These are phyloP conservation scores for Medicago arabica DNA, from an alignment of 306 rosid species.

Conservation along the genomic window DNA sequence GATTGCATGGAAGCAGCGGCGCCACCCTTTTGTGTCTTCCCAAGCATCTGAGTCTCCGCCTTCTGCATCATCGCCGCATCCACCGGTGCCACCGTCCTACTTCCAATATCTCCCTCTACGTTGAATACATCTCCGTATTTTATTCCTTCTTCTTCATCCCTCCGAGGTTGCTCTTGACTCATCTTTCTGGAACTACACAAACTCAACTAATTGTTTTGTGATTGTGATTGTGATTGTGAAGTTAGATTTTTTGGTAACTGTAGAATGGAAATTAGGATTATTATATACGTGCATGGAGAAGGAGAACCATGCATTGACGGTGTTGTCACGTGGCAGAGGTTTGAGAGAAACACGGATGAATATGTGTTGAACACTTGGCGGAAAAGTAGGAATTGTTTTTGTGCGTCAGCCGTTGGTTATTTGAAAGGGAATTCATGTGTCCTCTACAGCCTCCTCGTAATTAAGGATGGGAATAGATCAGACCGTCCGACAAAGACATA, in stretches of 20 bases:
- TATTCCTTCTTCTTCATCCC: constrained; percentile 41
- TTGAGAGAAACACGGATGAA: constrained; percentile 33
- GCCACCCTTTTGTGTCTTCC: constrained; percentile 51
- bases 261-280: not conserved
- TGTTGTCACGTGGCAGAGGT: constrained; percentile 26
- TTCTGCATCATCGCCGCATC: constrained; percentile 57
- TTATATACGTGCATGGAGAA: constrained; percentile 46
- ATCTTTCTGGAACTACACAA: constrained; percentile 19
- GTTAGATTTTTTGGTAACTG: not conserved
- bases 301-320: constrained; percentile 32
- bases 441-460: not conserved
- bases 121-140: constrained; percentile 57
- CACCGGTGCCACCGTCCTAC: constrained; percentile 49
- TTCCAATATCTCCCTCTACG: constrained; percentile 50
- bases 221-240: not conserved
- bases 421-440: constrained; percentile 12
- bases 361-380: constrained; percentile 36
- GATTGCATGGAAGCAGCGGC: constrained; percentile 53
- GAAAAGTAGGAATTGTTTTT: constrained; percentile 2
- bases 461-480: no score
- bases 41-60: constrained; percentile 51
- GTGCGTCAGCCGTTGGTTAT: constrained; percentile 20
- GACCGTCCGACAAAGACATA: no score
- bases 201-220: not conserved
- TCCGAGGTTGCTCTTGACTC: constrained; percentile 60